phyloP scores from a whole-genome alignment of 352 stramenopile genomes.

The Phytopythium kandeliae region DNA sequence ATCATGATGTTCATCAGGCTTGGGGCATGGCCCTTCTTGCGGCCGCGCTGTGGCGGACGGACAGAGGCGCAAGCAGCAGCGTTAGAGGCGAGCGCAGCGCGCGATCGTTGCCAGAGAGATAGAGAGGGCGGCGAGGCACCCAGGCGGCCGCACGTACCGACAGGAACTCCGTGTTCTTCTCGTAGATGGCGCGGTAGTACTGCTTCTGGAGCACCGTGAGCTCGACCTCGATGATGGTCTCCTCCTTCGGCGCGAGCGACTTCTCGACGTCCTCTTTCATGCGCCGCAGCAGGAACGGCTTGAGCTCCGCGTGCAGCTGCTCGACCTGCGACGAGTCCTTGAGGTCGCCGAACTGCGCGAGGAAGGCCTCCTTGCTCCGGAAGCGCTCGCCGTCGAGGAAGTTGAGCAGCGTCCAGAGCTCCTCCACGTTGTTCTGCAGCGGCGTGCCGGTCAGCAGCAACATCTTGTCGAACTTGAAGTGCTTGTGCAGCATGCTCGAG shows the following conservation, averaged over 20 bases:
- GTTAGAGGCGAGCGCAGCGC: neutral
- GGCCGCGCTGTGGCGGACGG: slow-evolving; percentile 24
- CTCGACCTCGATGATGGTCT: slow-evolving; percentile 90
- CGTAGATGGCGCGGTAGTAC: slow-evolving; percentile 91
- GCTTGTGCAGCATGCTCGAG: slow-evolving; percentile 70
- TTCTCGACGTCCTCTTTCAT: slow-evolving; percentile 92
- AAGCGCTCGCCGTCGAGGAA: slow-evolving; percentile 97
- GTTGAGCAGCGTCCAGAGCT: slow-evolving; percentile 98
- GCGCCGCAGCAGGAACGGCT: slow-evolving; percentile 76
- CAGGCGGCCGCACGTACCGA: slow-evolving; percentile 20
- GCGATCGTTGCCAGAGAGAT: too few species aligned
- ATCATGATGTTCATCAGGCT: slow-evolving; percentile 92
- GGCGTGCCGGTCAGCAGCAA: slow-evolving; percentile 89
- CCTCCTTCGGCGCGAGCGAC: slow-evolving; percentile 82
- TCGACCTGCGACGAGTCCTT: slow-evolving; percentile 83
- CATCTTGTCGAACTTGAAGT: slow-evolving; percentile 78
- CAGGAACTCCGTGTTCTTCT: slow-evolving; percentile 91
- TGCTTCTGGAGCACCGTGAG: slow-evolving; percentile 88
- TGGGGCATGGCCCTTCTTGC: slow-evolving; percentile 62
- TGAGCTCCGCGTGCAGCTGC: slow-evolving; percentile 82
- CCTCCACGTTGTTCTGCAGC: slow-evolving; percentile 88
- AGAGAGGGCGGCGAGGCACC: too few species aligned
- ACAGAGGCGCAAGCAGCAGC: neutral
- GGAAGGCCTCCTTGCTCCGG: slow-evolving; percentile 89
- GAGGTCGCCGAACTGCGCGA: slow-evolving; percentile 94